These are phyloP conservation scores for Amanita rimosa DNA, from an alignment of 768 basidiomycete genomes.

Conservation along the genomic window DNA sequence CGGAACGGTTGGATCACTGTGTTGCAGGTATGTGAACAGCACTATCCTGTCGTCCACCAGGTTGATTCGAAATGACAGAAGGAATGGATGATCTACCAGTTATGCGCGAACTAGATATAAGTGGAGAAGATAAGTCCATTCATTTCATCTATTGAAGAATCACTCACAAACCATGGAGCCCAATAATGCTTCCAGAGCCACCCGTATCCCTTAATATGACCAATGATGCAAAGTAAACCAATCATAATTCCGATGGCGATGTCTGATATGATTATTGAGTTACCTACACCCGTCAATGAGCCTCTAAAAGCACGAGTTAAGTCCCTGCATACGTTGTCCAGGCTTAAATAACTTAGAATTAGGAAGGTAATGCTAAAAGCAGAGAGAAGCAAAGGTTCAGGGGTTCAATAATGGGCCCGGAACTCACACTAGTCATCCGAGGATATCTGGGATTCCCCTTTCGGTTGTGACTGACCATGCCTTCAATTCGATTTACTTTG, in stretches of 20 bases:
- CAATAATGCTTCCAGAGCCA: slow-evolving; percentile 30
- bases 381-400: slow-evolving; percentile 1
- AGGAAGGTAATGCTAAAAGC: slow-evolving; percentile 29
- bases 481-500: not conserved
- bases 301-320: not conserved
- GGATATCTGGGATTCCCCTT: slow-evolving; percentile 37
- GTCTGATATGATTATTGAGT: slow-evolving; percentile 30
- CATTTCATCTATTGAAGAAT: not conserved
- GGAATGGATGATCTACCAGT: slow-evolving; percentile 20
- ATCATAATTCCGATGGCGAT: slow-evolving; percentile 29
- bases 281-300: slow-evolving; percentile 12
- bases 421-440: slow-evolving; percentile 29
- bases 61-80: not conserved
- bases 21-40: slow-evolving; percentile 51
- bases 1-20: slow-evolving; percentile 47
- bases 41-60: slow-evolving; percentile 33
- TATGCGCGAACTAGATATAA: slow-evolving; percentile 29
- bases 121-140: not conserved
- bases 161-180: slow-evolving; percentile 36
- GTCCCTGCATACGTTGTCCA: slow-evolving; percentile 25
- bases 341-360: slow-evolving; percentile 34
- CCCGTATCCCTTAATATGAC: slow-evolving; percentile 18
- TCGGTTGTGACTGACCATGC: slow-evolving; percentile 25
- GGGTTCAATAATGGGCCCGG: not conserved
- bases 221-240: slow-evolving; percentile 18